These are phyloP conservation scores for Candida germanica DNA, from an alignment of 805 yeast species.

Conservation along the genomic window DNA sequence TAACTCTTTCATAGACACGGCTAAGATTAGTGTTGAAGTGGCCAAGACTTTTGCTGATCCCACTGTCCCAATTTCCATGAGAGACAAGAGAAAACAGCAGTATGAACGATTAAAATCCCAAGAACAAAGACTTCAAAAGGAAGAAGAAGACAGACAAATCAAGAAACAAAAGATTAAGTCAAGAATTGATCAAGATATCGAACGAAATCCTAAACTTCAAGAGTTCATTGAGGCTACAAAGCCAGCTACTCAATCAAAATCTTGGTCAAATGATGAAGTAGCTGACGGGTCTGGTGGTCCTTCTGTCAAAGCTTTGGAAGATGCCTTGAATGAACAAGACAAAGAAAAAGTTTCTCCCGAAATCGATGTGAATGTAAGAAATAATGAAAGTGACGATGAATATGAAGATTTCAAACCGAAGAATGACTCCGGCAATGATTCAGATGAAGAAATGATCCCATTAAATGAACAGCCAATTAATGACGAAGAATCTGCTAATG, in stretches of 20 bases:
- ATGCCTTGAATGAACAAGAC: slow-evolving; percentile 32
- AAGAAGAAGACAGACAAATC: slow-evolving; percentile 39
- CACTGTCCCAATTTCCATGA: slow-evolving; percentile 60
- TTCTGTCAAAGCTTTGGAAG: slow-evolving; percentile 41
- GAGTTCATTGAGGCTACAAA: slow-evolving; percentile 85
- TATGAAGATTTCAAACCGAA: slow-evolving; percentile 43
- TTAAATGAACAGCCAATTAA: slow-evolving; percentile 17
- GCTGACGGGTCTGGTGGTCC: slow-evolving; percentile 48
- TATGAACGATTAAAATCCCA: slow-evolving; percentile 42
- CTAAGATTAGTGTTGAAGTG: slow-evolving; percentile 69
- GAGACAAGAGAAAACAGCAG: slow-evolving; percentile 38
- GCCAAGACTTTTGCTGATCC: slow-evolving; percentile 90
- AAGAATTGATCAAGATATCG: slow-evolving; percentile 58
- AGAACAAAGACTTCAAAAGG: slow-evolving; percentile 41
- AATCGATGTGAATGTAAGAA: slow-evolving; percentile 27
- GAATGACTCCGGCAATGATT: slow-evolving; percentile 47
- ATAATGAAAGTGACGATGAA: slow-evolving; percentile 50
- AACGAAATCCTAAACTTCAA: slow-evolving; percentile 60
- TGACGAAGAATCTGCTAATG: slow-evolving; percentile 10
- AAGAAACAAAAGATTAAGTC: slow-evolving; percentile 34
- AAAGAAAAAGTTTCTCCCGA: slow-evolving; percentile 6
- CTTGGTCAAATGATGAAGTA: slow-evolving; percentile 69
- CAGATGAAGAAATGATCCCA: slow-evolving; percentile 20
- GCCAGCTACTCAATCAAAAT: slow-evolving; percentile 63
- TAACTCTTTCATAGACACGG: slow-evolving; percentile 77